These are phyloP conservation scores for Phytophthora ramorum DNA, from an alignment of 352 stramenopile genomes.

Conservation along the genomic window DNA sequence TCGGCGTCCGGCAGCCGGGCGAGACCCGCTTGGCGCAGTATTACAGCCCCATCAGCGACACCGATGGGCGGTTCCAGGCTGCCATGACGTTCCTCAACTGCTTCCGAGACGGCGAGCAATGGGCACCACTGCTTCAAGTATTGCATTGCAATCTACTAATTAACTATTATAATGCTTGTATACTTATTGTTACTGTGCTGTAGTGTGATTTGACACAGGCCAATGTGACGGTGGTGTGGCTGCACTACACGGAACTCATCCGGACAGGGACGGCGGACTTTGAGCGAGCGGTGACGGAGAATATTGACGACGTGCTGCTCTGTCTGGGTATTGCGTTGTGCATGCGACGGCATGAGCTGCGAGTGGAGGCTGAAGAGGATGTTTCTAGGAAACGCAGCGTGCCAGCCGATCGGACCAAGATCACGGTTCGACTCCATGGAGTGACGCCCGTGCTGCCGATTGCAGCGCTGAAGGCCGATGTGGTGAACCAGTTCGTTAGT, in stretches of 20 bases:
- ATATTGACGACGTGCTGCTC: constrained; percentile 62
- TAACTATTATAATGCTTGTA: not conserved
- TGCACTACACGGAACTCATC: constrained; percentile 63
- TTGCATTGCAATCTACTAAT: not conserved
- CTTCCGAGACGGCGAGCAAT: constrained; percentile 58
- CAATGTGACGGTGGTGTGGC: constrained; percentile 57
- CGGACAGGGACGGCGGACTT: constrained; percentile 57
- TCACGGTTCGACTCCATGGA: constrained; percentile 64
- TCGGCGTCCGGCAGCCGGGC: constrained; percentile 44
- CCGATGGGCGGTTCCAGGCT: constrained; percentile 61
- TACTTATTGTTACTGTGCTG: not conserved
- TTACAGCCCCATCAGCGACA: constrained; percentile 59
- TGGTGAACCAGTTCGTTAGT: constrained; percentile 84
- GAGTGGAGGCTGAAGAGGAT: constrained; percentile 59
- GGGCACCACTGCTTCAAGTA: constrained; percentile 55
- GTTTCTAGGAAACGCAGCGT: constrained; percentile 44
- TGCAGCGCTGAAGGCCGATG: constrained; percentile 74
- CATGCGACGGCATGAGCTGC: constrained; percentile 66
- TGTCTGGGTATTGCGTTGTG: constrained; percentile 75
- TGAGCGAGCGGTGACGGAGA: constrained; percentile 59
- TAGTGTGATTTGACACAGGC: constrained; percentile 61
- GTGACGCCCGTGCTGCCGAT: constrained; percentile 75
- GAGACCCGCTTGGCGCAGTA: constrained; percentile 54
- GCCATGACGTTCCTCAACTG: constrained; percentile 64
- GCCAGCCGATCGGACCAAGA: constrained; percentile 60